Base-by-base conservation (phyloP, 352 stramenopile species). In the Phytopythium montanum region DNA sequence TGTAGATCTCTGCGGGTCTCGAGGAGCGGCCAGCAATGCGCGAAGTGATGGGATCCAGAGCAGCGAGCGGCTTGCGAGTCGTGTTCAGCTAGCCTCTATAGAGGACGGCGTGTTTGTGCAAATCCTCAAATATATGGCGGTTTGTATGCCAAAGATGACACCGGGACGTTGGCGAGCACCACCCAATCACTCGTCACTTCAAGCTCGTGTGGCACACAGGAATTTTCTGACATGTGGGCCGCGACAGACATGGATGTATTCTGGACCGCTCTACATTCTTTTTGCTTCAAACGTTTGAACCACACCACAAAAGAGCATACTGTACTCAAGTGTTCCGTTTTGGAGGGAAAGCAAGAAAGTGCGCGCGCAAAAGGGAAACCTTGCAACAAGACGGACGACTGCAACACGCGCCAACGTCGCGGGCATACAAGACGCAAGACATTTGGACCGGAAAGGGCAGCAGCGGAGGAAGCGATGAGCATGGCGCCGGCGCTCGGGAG, bases 151-250 rank as follows among this genome's bases (percentile, higher is more conserved):
- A 1, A 2, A 10, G 8, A 29, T 3, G 23, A 51, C 44, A 51
- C 44, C 44, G 44, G 45, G 16, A 60, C 31, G 26, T n/a, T n/a
- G 18, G 39, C 9, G 45, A 33, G 45, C 45, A 60, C 38, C 60
- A 70, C 67, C 75, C 46, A 58, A 25, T 50, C 56, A 18, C 4
- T 7, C 18, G 45, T 14, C 28, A 65, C 61, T 76, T 76, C 58
- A 76, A 72, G 67, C 61, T 66, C 31, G 51, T 48, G 31, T 16
- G 6, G 28, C 29, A 44, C 51, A 71, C 62, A 62, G 63, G 61
- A 69, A 66, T 56, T 56, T 68, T 72, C 61, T 38, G 28, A 18
- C 3, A 1, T 52, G 45, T 52, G 25, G 45, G 5, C 25, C 45
- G 23, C 23, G 23, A 25, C 44, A 51, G 44, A 21, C 12, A 33